Conservation (phyloP, 1,284 basidiomycete genomes). For the Heterobasidion occidentale region DNA sequence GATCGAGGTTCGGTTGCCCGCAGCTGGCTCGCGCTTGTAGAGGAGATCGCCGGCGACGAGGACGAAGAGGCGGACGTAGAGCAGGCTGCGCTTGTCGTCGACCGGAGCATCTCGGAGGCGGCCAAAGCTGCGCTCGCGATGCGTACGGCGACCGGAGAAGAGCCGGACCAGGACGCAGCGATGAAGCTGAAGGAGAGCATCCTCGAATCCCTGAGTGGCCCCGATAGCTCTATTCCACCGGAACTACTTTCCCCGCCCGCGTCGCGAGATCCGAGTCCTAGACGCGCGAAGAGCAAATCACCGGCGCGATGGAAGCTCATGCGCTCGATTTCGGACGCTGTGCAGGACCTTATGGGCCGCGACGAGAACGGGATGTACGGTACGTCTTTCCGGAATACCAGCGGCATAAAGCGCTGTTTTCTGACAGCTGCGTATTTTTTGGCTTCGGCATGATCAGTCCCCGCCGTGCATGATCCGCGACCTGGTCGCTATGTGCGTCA, state of each 20-base stretch:
- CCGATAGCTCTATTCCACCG: constrained; percentile 60
- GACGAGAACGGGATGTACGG: constrained; percentile 64
- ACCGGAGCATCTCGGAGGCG: constrained; percentile 52
- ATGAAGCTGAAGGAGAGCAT: constrained; percentile 53
- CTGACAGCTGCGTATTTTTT: constrained; percentile 2
- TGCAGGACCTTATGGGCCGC: constrained; percentile 56
- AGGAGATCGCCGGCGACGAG: constrained; percentile 67
- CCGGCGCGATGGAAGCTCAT: constrained; percentile 77
- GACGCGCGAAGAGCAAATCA: constrained; percentile 65
- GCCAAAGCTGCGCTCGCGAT: constrained; percentile 47
- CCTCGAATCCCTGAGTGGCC: constrained; percentile 45
- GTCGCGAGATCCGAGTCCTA: constrained; percentile 73
- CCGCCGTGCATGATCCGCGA: constrained; percentile 60
- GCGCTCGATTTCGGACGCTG: constrained; percentile 65
- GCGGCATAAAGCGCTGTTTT: background rate
- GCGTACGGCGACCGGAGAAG: constrained; percentile 20
- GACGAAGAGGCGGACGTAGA: constrained; percentile 42
- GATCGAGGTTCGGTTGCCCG: constrained; percentile 69
- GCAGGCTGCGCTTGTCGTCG: constrained; percentile 55
- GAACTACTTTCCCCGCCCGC: constrained; percentile 70
- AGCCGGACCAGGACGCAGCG: constrained; percentile 32
- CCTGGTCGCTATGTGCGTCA: constrained; percentile 74
- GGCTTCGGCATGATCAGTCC: constrained; percentile 38
- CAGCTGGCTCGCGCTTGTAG: constrained; percentile 72
- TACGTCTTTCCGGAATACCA: constrained; percentile 22